Base-by-base conservation (phyloP, 2,329 filamentous ascomycete species). In the Trematosphaeria pertusa region DNA sequence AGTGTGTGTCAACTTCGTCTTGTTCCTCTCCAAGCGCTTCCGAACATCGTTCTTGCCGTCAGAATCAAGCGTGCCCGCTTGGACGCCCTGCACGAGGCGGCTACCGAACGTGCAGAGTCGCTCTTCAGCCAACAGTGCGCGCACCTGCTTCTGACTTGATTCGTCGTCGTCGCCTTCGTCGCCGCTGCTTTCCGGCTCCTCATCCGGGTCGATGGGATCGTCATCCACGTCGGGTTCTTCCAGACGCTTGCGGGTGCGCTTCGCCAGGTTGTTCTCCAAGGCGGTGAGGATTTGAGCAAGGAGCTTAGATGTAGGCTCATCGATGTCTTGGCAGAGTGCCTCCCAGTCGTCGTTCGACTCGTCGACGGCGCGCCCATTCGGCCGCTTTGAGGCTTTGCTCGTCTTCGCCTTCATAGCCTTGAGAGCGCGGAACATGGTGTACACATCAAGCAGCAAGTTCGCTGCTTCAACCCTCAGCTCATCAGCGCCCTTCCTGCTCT, bases 21-120 rank as follows among this genome's bases (percentile, higher is more conserved):
- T 87, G 73, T 99, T 97, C 56, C 89, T 81, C 61, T 87, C 80
- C 17, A 99, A 77, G 15, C 91, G 82, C 60, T 84, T 83, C 53
- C 83, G 82, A 26, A 96, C 79, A 20, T 81, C 73, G 9, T 81
- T 74, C 5, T 57, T 55, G 21, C 82, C 75, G 9, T 61, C 52
- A 1, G 51, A 50, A 64, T 95, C 91, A 39, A 97, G 78, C 31
- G 91, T 84, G 42, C 85, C 85, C 15, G 86, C 89, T 8, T 88
- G 78, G 17, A 96, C 85, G 10, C 87, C 88, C 32, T 96, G 82
- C 28, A 97, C 88, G 33, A 96, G 83, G 67, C 94, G 95, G 52
- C 86, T 87, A 0, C 92, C 87, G 19, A 97, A 78, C 61, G 93
- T 88, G 71, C 93, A 97, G 1, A 97, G 81, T 15, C 86, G 84